Evolutionary conservation across 768 basidiomycete species (phyloP).

Genomic region (Leccinum fibrillosum): DNA sequence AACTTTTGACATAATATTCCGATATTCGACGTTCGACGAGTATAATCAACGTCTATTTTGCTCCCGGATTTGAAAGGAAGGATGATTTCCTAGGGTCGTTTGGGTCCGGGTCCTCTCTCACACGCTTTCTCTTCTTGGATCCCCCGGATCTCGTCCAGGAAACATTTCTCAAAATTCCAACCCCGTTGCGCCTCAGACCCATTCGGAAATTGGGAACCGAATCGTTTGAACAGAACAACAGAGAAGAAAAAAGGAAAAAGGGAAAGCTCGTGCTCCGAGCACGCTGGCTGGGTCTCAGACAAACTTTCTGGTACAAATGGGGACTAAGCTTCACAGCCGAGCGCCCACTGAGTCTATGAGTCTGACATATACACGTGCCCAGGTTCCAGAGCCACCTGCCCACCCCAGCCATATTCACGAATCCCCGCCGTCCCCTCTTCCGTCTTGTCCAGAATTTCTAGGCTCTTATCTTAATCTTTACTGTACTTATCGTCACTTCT

Average conservation of each 20-base stretch:
- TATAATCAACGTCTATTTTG: slow-evolving; percentile 14
- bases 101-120: slow-evolving; percentile 5
- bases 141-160: slow-evolving; percentile 4
- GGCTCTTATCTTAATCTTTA: background rate
- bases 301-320: background rate
- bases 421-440: background rate
- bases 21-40: slow-evolving; percentile 5
- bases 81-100: background rate
- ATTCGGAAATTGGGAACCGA: slow-evolving; percentile 22
- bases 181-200: slow-evolving; percentile 10
- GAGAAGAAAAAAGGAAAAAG: background rate
- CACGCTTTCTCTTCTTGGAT: background rate
- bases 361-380: background rate
- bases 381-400: background rate
- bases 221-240: background rate
- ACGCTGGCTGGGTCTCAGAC: slow-evolving; percentile 6
- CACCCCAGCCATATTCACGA: background rate
- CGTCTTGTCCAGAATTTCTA: background rate
- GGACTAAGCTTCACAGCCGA: background rate
- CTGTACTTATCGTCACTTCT: background rate
- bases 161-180: background rate
- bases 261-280: slow-evolving; percentile 11
- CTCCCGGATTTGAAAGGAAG: background rate
- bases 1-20: background rate
- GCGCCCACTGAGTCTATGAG: background rate